Evolutionary conservation across 257 asterid genomes (phyloP).

Genomic region (Penstemon newberryi): DNA sequence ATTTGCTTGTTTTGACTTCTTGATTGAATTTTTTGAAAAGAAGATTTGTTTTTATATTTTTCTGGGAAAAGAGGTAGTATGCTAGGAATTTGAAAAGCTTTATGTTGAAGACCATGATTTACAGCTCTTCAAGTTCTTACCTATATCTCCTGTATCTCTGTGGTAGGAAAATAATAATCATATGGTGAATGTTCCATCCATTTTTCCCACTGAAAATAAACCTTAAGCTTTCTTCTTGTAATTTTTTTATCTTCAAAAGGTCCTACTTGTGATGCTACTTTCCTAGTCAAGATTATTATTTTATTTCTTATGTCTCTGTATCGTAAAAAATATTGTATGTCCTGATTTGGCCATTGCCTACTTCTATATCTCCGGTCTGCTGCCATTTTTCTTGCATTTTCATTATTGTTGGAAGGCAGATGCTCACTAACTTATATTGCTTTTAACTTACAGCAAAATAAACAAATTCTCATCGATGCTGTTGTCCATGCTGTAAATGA

Average conservation of each 20-base stretch:
- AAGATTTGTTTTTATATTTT: not conserved
- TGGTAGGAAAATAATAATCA: not conserved
- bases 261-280: slow-evolving; percentile 1
- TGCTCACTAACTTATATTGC: slow-evolving; percentile 24
- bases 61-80: not conserved
- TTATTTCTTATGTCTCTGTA: not conserved
- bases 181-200: slow-evolving; percentile 12
- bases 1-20: slow-evolving; percentile 21
- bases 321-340: not conserved
- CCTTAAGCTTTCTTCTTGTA: slow-evolving; percentile 9
- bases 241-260: not conserved
- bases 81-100: slow-evolving; percentile 12
- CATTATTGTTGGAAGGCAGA: slow-evolving; percentile 19
- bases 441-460: slow-evolving; percentile 76
- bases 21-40: not conserved
- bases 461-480: slow-evolving; percentile 94
- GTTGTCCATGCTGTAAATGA: slow-evolving; percentile 99
- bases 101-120: slow-evolving; percentile 18
- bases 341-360: slow-evolving; percentile 10
- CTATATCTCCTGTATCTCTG: not conserved
- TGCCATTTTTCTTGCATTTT: slow-evolving; percentile 18
- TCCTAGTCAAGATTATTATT: slow-evolving; percentile 1
- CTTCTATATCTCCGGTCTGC: slow-evolving; percentile 15
- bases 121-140: slow-evolving; percentile 3
- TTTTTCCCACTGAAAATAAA: slow-evolving; percentile 17